Base-by-base conservation (phyloP, 768 basidiomycete genomes). In the Lyophyllum semitale region DNA sequence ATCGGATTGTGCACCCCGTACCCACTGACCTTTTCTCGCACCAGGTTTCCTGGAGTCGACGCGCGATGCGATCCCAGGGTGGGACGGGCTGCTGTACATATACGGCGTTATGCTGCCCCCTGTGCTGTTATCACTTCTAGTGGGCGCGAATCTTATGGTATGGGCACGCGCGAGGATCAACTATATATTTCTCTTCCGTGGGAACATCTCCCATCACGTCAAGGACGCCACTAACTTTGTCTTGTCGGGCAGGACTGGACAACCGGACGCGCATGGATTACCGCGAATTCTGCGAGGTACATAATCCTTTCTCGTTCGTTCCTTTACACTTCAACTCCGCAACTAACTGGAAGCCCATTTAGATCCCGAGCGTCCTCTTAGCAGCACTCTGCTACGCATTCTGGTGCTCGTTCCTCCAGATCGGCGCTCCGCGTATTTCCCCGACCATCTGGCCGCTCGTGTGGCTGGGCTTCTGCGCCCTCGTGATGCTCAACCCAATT, bases 181-280 rank as follows among this genome's bases (percentile, higher is more conserved):
- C 66, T 96, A 95, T 63, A 81, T 87, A n/a, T 96, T 98, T 68
- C 91, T 95, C 32, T 91, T 95, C 63, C 89, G 89, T 90, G 54
- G 35, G 80, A n/a, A n/a, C n/a, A n/a, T 63, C 23, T 43, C 27
- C 64, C 50, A 54, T 60, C 62, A 15, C 15, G 37, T 59, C 59
- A 55, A 42, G n/a, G 30, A 38, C 15, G 9, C 5, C 4, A 26
- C 23, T 20, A 6, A 33, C 13, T 9, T 9, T 42, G 2, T 15
- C 42, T n/a, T n/a, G n/a, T n/a, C n/a, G 5, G 11, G 20, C 61
- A 88, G 92, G 90, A 67, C 68, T 95, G 51, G 83, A 93, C 58
- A 66, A 85, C 22, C 79, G 85, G 53, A 85, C 87, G 30, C 84
- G 80, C 26, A 71, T 95, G 51, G 92, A 97, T 67, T 82, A 84